phyloP scores from a whole-genome alignment of 2,329 filamentous ascomycete species.

The Colletotrichum scovillei region DNA sequence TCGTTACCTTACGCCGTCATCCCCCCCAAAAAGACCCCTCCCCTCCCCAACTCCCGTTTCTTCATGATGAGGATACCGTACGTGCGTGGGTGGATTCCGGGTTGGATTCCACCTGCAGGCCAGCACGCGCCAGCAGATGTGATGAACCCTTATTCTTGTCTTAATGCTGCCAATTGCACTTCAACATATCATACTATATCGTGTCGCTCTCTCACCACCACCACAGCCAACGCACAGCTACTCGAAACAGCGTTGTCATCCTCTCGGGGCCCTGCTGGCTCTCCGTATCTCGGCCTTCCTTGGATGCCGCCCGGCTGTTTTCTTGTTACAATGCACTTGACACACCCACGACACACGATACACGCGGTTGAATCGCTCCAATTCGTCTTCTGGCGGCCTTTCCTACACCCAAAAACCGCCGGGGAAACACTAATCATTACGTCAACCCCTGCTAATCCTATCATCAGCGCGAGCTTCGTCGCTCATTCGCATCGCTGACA shows the following conservation, averaged over 20 bases:
- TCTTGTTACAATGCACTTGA: constrained; percentile 6
- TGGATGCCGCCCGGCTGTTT: constrained; percentile 2
- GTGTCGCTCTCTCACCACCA: neutral
- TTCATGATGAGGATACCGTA: constrained; percentile 27
- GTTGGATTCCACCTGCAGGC: constrained; percentile 31
- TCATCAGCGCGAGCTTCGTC: neutral
- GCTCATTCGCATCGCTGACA: neutral
- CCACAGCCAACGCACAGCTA: constrained; percentile 2
- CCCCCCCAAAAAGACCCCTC: neutral
- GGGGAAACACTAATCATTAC: constrained; percentile 4
- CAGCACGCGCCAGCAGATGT: constrained; percentile 34
- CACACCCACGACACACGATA: constrained; percentile 23
- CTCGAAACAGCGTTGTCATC: constrained; percentile 1
- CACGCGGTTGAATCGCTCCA: constrained; percentile 17
- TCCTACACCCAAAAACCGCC: constrained; percentile 1
- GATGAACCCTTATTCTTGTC: constrained; percentile 33
- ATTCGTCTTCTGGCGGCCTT: constrained; percentile 15
- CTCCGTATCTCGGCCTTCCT: constrained; percentile 8
- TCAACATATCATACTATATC: constrained; percentile 4
- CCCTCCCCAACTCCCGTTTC: constrained; percentile 26
- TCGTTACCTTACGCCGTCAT: neutral
- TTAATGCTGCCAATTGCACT: constrained; percentile 12
- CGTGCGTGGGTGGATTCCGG: constrained; percentile 28
- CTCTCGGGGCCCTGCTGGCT: neutral
- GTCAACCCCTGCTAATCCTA: constrained; percentile 11